Evolutionary conservation across 2,329 filamentous ascomycete genomes (phyloP).

Genomic region (Dactylonectria macrodidyma): DNA sequence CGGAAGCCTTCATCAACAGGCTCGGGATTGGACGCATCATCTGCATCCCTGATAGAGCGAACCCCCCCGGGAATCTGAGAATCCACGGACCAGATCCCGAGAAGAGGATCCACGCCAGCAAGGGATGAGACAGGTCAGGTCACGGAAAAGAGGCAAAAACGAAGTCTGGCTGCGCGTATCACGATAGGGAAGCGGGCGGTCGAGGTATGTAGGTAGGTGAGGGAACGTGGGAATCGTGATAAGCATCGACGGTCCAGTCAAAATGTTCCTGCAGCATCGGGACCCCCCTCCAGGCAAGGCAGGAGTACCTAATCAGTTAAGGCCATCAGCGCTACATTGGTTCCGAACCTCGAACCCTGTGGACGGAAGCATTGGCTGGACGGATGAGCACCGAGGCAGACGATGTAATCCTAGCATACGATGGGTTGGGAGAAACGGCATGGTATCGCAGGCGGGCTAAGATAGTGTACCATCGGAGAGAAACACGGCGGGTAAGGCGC

Average conservation of each 20-base stretch:
- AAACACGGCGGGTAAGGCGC: constrained; percentile 29
- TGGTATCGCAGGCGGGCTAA: not conserved
- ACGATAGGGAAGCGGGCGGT: constrained; percentile 9
- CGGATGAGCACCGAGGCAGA: constrained; percentile 16
- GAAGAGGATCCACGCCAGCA: constrained; percentile 3
- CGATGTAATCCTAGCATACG: not conserved
- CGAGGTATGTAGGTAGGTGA: no score
- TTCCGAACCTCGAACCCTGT: not conserved
- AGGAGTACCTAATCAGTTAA: not conserved
- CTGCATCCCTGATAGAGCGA: no score
- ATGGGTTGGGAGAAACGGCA: not conserved
- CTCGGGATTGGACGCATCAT: constrained; percentile 24
- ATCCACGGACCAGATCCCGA: no score
- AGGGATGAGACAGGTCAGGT: not conserved
- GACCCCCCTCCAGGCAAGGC: not conserved
- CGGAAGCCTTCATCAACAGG: constrained; percentile 10
- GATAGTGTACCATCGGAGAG: not conserved
- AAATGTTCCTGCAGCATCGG: constrained; percentile 29
- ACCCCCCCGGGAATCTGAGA: no score
- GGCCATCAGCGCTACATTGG: constrained; percentile 7
- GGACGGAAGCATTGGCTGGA: not conserved
- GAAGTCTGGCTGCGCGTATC: not conserved
- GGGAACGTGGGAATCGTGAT: constrained; percentile 11
- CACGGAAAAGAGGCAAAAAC: no score
- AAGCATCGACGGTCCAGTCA: constrained; percentile 12